Evolutionary conservation across 164 flowering plant species (phyloP), one percentile per base, ranked within the genome.

Genomic region (Nelumbo lutea): DNA sequence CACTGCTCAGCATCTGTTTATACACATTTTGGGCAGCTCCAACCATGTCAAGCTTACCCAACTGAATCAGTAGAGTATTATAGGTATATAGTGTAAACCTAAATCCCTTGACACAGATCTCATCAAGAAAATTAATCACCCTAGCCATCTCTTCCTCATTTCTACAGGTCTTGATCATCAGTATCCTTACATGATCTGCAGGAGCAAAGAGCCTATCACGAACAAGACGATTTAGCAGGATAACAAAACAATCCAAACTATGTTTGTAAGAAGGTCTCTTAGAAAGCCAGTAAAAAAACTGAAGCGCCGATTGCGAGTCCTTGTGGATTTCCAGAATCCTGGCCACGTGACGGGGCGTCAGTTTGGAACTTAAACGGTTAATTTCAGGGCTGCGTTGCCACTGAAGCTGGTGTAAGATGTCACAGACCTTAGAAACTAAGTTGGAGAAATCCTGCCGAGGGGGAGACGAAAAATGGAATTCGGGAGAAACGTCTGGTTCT

Each of bases 1-100:
- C 87, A 67, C 74, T 62, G 69, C 68, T 64, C 70, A 83, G 51
- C 83, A 89, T 73, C 74, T 82, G 75, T 40, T 61, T 68, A 74
- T 84, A 91, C 42, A 86, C 81, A 75, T 67, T 73, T 62, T 69
- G 75, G 60, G 91, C 90, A 27, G 65, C 67, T 39, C 5, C 78
- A 66, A 82, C 78, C 92, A 89, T 83, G 11, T 76, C 85, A 73
- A 87, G 84, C 84, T 83, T 89, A 13, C 90, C 88, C 77, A 85
- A 72, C 53, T 82, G 87, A 70, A 86, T 82, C 87, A 91, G 80
- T 58, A 90, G 81, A 0, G 92, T 84, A 65, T 85, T 91, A 62
- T 72, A 84, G 66, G 83, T 83, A 67, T 80, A 85, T 77, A 89
- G 75, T 77, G 68, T 85, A 67, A 81, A 75, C 64, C 61, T 73